Conservation (phyloP, 768 basidiomycete genomes). For the Phaeotremella skinneri region DNA sequence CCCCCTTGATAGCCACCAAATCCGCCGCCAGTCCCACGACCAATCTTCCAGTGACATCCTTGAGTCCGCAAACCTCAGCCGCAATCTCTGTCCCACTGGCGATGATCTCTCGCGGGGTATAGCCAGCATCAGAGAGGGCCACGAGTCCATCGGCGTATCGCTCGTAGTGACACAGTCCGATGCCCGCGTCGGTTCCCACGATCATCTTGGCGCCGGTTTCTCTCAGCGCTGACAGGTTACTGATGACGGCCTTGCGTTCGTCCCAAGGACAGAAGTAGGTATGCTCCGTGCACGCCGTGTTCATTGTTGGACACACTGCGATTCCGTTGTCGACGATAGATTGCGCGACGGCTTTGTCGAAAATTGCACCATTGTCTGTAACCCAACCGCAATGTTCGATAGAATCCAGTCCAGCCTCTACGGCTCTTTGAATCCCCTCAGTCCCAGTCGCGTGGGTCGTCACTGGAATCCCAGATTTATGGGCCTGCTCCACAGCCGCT, state of each 20-base stretch:
- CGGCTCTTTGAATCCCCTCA: background rate
- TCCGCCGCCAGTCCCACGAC: background rate
- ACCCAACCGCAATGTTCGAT: slow-evolving; percentile 1
- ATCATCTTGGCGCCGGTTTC: background rate
- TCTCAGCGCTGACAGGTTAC: background rate
- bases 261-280: background rate
- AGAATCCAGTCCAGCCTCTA: slow-evolving; percentile 1
- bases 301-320: background rate
- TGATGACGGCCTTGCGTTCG: background rate
- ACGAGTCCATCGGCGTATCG: background rate
- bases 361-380: background rate
- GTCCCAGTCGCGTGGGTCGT: background rate
- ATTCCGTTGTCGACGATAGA: background rate
- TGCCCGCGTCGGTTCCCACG: background rate
- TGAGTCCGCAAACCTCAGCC: background rate
- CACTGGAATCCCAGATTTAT: background rate
- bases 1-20: background rate
- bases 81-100: background rate
- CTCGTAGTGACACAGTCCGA: background rate
- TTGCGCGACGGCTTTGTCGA: background rate
- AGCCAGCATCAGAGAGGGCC: background rate
- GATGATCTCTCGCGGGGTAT: background rate
- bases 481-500: background rate
- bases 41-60: slow-evolving; percentile 1
- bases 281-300: background rate